Percentiles rank a stretch among this genome's conserved stretches.
Evolutionary conservation across 2,329 filamentous ascomycete genomes (phyloP).

Genomic region (Microdochium trichocladiopsis): DNA sequence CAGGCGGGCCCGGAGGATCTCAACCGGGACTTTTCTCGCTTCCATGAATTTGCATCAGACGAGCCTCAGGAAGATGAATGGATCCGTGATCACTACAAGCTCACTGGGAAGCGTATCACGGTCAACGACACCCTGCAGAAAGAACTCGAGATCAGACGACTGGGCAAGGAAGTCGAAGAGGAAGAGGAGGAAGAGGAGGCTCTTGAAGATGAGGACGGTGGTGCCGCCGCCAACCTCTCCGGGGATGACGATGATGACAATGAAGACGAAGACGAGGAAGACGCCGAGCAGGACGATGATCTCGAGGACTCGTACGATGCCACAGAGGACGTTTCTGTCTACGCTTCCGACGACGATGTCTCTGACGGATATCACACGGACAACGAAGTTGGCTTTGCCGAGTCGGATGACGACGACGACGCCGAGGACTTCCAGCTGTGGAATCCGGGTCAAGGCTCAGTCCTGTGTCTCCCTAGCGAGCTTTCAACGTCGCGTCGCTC

Average conservation of each 20-base stretch:
- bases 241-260: constrained; percentile 37
- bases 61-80: constrained; percentile 81
- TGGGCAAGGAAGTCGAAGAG: constrained; percentile 86
- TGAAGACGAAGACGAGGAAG: constrained; percentile 39
- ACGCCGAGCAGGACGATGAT: constrained; percentile 43
- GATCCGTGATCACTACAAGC: constrained; percentile 64
- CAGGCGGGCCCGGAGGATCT: constrained; percentile 43
- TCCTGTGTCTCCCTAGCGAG: constrained; percentile 26
- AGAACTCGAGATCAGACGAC: constrained; percentile 78
- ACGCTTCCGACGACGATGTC: constrained; percentile 49
- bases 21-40: constrained; percentile 52
- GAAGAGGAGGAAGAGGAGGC: constrained; percentile 69
- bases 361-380: constrained; percentile 70
- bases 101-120: constrained; percentile 65
- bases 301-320: constrained; percentile 49
- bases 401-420: constrained; percentile 60
- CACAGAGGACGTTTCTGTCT: constrained; percentile 48
- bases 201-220: constrained; percentile 37
- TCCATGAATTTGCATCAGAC: constrained; percentile 89
- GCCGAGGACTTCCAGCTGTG: constrained; percentile 60
- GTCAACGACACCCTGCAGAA: constrained; percentile 85
- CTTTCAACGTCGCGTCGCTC: constrained; percentile 30
- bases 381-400: constrained; percentile 61
- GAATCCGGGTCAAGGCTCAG: constrained; percentile 39
- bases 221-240: constrained; percentile 29